phyloP scores from a whole-genome alignment of 129 eudicot genomes.

The Centella asiatica region DNA sequence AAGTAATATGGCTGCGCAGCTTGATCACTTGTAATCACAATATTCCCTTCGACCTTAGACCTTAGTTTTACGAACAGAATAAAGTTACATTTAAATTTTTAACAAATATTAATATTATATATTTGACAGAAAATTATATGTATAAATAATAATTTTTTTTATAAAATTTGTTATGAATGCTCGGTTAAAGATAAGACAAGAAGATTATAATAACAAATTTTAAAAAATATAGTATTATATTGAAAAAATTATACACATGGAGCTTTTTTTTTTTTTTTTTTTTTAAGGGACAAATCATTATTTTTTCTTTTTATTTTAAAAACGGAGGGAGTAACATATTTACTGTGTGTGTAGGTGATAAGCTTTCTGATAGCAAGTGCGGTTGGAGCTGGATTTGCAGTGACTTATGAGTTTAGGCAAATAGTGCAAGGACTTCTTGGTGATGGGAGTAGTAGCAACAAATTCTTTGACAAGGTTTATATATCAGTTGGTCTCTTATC shows the following conservation, averaged over 20 bases:
- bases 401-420: constrained; percentile 26
- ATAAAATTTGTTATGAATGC: no score
- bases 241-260: no score
- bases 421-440: neutral
- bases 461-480: constrained; percentile 22
- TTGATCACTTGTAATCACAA: neutral
- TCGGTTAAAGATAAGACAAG: no score
- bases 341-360: constrained; percentile 16
- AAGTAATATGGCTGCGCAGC: neutral
- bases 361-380: constrained; percentile 39
- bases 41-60: neutral
- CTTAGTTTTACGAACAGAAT: neutral
- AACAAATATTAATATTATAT: neutral
- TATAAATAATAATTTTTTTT: no score
- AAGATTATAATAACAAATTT: no score
- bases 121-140: no score
- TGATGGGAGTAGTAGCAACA: constrained; percentile 1
- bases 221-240: no score
- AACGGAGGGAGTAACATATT: neutral
- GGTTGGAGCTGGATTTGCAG: constrained; percentile 44
- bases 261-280: neutral
- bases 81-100: neutral
- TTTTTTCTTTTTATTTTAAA: neutral
- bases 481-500: constrained; percentile 28
- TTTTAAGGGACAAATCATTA: neutral